Evolutionary conservation across 768 basidiomycete genomes (phyloP), one percentile per base, ranked within the genome.

Genomic region (Lactarius evosmus): DNA sequence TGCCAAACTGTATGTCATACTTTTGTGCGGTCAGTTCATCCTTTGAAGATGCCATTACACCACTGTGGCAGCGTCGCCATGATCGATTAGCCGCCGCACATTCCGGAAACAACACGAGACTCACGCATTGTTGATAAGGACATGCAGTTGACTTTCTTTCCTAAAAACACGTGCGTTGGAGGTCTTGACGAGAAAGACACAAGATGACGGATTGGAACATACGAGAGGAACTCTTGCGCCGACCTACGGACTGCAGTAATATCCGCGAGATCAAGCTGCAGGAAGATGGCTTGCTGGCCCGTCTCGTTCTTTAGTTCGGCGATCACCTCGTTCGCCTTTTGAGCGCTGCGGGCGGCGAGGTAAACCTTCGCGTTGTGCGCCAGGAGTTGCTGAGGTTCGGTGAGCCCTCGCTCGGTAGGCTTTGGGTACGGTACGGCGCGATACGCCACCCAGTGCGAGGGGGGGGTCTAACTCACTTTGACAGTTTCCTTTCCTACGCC

Each of bases 81-180:
- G n/a, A n/a, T n/a, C n/a, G n/a, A n/a, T 27, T 36, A 29, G 51
- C 17, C 58, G 32, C 30, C 49, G 4, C n/a, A 57, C 17, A 7
- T 38, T 4, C 34, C 38, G 1, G 30, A 46, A n/a, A 17, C 12
- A 27, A 7, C n/a, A 52, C 38, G 30, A n/a, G n/a, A 69, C 82
- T 58, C 55, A 82, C 80, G 76, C 82, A 51, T 80, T 83, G 62
- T 83, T 82, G 72, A 80, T 78, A 8, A 85, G n/a, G n/a, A n/a
- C n/a, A n/a, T n/a, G n/a, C n/a, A n/a, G n/a, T n/a, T n/a, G n/a
- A n/a, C n/a, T n/a, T n/a, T n/a, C n/a, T n/a, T n/a, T n/a, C n/a
- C n/a, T n/a, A n/a, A n/a, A n/a, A n/a, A n/a, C n/a, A n/a, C 30
- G 62, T 25, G 22, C 17, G 3, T 17, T 14, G 0, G 33, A 14